Evolutionary conservation across 169 alveolate species (phyloP), one percentile per base, ranked within the genome.

Genomic region (Eimeria sp.): DNA sequence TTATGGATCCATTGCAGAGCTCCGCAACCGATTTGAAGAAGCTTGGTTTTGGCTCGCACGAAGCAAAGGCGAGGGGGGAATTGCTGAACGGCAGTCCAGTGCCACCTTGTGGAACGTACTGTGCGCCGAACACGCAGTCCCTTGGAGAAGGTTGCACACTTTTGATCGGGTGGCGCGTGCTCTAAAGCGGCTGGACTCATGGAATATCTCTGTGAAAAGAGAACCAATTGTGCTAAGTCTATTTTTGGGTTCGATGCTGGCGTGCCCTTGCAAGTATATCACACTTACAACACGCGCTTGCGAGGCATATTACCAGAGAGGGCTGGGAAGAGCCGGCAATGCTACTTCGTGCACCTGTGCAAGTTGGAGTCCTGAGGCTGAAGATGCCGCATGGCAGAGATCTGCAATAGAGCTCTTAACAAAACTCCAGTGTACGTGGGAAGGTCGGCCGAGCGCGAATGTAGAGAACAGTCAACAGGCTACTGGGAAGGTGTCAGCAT

Each of bases 21-120:
- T 87, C 54, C 65, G 49, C 83, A 63, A n/a, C 49, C 94, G 94
- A 30, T 87, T 87, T 87, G 63, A 30, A 25, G 30, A 58, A 47
- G 94, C 94, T 25, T 87, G 94, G 94, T 27, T 43, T 6, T 87
- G 94, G 94, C 83, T 87, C 14, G 83, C 27, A 63, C 82, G 92
- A 61, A 13, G 63, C 14, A 40, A 61, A 61, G 67, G 94, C 83
- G 94, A 63, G 70, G 30, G 25, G 20, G 78, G 40, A 61, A 47
- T 25, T 30, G 25, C 65, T n/a, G 61, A 22, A 30, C 43, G 65
- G 82, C 70, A 63, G 82, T 43, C 47, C 5, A 40, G 63, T 34
- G 47, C 70, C 83, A 45, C 54, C 9, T 7, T 87, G 40, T 87
- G 94, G 94, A 61, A 45, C 67, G 1, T 43, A 22, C 82, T 87